Base-by-base conservation (phyloP, 1,284 basidiomycete genomes). In the Exobasidium rhododendri region DNA sequence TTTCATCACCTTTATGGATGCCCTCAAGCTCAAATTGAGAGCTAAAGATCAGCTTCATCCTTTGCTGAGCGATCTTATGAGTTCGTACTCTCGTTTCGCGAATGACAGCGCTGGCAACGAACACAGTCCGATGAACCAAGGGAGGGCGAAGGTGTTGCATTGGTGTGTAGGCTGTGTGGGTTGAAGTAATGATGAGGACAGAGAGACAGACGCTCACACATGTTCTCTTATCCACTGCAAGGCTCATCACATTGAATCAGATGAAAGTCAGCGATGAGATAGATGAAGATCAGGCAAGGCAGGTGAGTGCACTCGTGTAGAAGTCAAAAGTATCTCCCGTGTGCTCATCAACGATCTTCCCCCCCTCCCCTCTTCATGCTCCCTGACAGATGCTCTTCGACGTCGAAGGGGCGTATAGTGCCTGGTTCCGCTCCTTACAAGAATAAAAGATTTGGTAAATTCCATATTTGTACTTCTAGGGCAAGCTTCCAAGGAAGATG, bases 1-100 rank as follows among this genome's bases (percentile, higher is more conserved):
- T 76, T 98, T 97, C 72, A 98, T 98, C 74, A 97, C 94, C 0
- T 94, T 98, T 70, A 97, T 97, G 91, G 94, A 98, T 74, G 94
- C 94, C 0, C 84, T 97, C 53, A 94, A 94, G 79, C 84, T 97
- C 62, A 88, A 90, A 45, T 83, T 97, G 75, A 86, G 91, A 32
- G 94, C 96, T 2, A 98, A 98, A 80, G 96, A 98, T 78, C 93
- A 97, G 77, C 83, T 98, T 7, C 94, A 97, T 79, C 94, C 94
- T 0, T 87, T 97, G 66, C 80, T 98, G 50, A 92, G 94, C 71
- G 94, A 97, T 68, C 86, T 98, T 6, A 93, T 97, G 74, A 90
- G 89, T 1, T 89, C 91, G 17, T 78, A 75, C 60, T 69, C 65
- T 22, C 62, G 72, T 24, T 68, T 67, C 58, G 70, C 66, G 14